Evolutionary conservation across 305 asterid species (phyloP).

Genomic region (Plantago coronopus): DNA sequence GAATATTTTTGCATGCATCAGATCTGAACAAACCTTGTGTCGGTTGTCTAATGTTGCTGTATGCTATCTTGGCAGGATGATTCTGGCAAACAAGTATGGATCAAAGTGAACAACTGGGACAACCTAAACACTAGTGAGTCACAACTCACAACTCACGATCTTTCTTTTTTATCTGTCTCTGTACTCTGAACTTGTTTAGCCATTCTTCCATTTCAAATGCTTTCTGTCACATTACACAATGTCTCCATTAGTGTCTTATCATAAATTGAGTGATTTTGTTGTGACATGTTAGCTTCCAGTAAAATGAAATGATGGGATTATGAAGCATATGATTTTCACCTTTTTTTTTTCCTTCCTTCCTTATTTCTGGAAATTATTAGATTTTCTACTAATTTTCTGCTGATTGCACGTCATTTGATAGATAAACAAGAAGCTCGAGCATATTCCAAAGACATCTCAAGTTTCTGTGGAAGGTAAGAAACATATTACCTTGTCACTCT

Average conservation of each 20-base stretch:
- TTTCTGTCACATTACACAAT: background rate
- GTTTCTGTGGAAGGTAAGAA: slow-evolving; percentile 91
- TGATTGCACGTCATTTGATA: slow-evolving; percentile 24
- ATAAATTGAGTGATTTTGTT: background rate
- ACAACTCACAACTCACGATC: too few relatives aligned
- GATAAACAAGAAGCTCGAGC: slow-evolving; percentile 83
- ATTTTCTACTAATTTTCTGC: slow-evolving; percentile 8
- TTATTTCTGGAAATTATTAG: slow-evolving; percentile 7
- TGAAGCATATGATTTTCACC: background rate
- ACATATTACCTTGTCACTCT: slow-evolving; percentile 11
- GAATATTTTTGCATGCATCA: background rate
- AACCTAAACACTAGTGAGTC: slow-evolving; percentile 56
- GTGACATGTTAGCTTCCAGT: background rate
- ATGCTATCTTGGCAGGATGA: slow-evolving; percentile 48
- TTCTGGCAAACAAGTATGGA: slow-evolving; percentile 57
- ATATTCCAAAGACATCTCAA: slow-evolving; percentile 71
- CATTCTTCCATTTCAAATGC: slow-evolving; percentile 4
- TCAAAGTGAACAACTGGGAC: slow-evolving; percentile 74
- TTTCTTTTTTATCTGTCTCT: slow-evolving; percentile 3
- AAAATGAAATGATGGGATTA: background rate
- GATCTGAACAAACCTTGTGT: background rate
- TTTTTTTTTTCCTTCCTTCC: slow-evolving; percentile 4
- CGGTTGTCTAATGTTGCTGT: slow-evolving; percentile 24
- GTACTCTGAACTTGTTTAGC: slow-evolving; percentile 1
- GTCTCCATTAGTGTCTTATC: too few relatives aligned